Evolutionary conservation across 2,329 filamentous ascomycete species (phyloP), one percentile per base, ranked within the genome.

Genomic region (Nothopassalora personata): DNA sequence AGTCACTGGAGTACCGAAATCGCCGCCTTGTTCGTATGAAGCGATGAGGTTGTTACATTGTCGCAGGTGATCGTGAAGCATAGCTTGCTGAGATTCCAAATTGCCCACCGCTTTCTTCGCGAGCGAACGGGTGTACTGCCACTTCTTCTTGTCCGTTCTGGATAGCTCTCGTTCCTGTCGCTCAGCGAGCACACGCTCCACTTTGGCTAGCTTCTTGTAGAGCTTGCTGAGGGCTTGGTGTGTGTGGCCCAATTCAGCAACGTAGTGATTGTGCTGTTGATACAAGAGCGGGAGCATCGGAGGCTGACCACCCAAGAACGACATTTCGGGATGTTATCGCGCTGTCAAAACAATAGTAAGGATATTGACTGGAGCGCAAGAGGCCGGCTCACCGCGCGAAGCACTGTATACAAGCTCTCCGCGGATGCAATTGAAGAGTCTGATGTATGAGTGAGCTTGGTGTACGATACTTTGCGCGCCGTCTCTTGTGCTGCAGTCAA

Each of bases 91-190:
- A 23, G 39, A 30, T 56, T 71, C 69, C 48, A 66, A 45, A 9
- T 64, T 60, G 18, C 51, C 54, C 19, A 70, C 63, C 6, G 56
- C 60, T 18, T 59, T 54, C 50, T 64, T 67, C 11, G 67, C 60
- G 36, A 68, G 47, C 23, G 62, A 56, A 11, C 65, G 63, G 36
- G 63, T 58, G 60, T 68, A 70, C 53, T 70, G 67, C 53, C 67
- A 58, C 50, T 67, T 69, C 60, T 71, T 72, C 59, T 66, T 67
- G 51, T 67, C 63, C 43, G 63, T 63, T 45, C 70, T 61, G 3
- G 62, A 64, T 23, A 70, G 61, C 19, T 60, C 50, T 52, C 61
- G 53, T 39, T 65, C 62, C 48, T 68, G 49, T 34, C 66, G 60
- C 46, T 59, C 61, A 11, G 60, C 61, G 7, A 69, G 64, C 23